Evolutionary conservation across 2,329 filamentous ascomycete species (phyloP), one percentile per base, ranked within the genome.

Genomic region (Curvularia sp.): DNA sequence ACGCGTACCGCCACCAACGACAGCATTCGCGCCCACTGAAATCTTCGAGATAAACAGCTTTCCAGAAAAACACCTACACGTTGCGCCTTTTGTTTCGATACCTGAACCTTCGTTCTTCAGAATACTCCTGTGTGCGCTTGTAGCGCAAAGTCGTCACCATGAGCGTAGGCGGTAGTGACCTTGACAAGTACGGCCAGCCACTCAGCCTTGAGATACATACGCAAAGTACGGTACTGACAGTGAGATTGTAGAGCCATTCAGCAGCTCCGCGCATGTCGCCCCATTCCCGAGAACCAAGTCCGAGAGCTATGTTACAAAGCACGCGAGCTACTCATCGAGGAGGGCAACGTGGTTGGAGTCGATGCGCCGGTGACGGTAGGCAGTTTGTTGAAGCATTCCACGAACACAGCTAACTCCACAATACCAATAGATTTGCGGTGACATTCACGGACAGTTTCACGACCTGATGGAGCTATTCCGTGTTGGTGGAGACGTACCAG

Each of bases 251-350:
- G 94, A 80, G 93, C 93, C 59, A 99, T 99, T 75, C 90, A 92
- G 77, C 93, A 97, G 80, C 84, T 99, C 74, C 92, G 95, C 82
- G 91, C 93, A 75, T 99, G 95, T 80, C 91, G 93, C 62, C 93
- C 94, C 54, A 99, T 99, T 69, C 94, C 95, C 62, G 95, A 99
- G 82, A 84, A 89, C 39, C 92, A 98, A 81, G 96, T 99, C 61
- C 90, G 94, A 75, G 94, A 99, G 80, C 85, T 99, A 69, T 98
- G 95, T 80, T 94, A 97, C 83, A 97, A 97, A 77, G 95, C 95
- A 51, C 87, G 95, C 64, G 95, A 99, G 81, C 86, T 99, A 53
- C 82, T 99, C 66, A 97, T 99, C 62, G 95, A 98, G 79, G 95
- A 99, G 81, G 94, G 92, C 66, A 98, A 99, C 76, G 94, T 98